Evolutionary conservation across 164 flowering plant genomes (phyloP), one percentile per base, ranked within the genome.

Genomic region (Sedum album): DNA sequence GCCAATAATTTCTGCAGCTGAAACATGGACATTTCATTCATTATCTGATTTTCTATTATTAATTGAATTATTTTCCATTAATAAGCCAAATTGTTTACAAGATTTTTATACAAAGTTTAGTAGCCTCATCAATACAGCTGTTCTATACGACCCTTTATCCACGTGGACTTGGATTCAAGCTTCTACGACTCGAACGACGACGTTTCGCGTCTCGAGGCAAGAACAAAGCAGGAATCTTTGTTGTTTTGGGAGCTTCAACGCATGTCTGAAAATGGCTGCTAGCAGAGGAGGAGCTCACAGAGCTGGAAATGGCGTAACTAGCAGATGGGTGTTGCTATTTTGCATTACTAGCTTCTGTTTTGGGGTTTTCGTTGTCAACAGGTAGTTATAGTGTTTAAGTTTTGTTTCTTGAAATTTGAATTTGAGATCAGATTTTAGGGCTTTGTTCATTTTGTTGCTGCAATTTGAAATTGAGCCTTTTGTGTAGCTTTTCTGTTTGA

Each of bases 331-430:
- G 68, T 73, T 76, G 69, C 30, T 85, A 26, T 77, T 91, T 66
- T 91, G 96, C 87, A 77, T 85, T 77, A 83, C 80, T 28, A 89
- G 95, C 77, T 91, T 91, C 85, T 81, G 78, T 76, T 74, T 86
- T 33, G 95, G 96, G 46, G 78, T 83, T 79, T 73, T 85, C 57
- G 80, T 89, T 39, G 78, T 86, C 68, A 83, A 86, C 87, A 84
- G 97, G 97, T 88, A 31, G 2, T 57, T 30, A 10, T 57, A 57
- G 33, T 5, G 0, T 55, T 55, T 26, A 71, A 21, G 66, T 67
- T 68, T 64, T 66, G 63, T 25, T n/a, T 18, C 31, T 65, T 71
- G 28, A 36, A 23, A 23, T 5, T 63, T 20, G 13, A 41, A 63
- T 13, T 57, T 33, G 68, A 31, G 75, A 77, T 75, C 75, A 69